A percentile compares a stretch with the other conserved stretches of the same genome.
Conservation (phyloP, 495 filamentous ascomycete species). For the Aspergillus affinis region DNA sequence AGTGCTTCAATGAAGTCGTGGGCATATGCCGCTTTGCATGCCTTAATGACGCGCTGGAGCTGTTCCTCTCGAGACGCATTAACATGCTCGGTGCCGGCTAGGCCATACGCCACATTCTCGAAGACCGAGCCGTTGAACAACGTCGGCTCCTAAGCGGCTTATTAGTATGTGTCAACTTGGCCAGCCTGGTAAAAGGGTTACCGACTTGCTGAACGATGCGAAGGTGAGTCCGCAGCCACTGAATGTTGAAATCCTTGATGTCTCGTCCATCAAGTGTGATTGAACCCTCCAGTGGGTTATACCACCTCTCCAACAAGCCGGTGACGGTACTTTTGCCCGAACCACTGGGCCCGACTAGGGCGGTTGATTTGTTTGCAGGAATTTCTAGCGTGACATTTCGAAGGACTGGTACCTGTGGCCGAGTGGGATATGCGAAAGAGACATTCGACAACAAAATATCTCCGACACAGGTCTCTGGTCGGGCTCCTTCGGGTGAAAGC, state of each 20-base stretch:
- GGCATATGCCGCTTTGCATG: slow-evolving; percentile 64
- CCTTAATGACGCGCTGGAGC: slow-evolving; percentile 37
- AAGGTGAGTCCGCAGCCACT: slow-evolving; percentile 80
- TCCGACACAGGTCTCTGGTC: slow-evolving; percentile 20
- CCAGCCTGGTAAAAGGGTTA: neutral
- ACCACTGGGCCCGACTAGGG: slow-evolving; percentile 49
- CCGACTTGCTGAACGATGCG: slow-evolving; percentile 58
- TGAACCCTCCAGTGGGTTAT: slow-evolving; percentile 69
- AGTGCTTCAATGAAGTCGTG: slow-evolving; percentile 40
- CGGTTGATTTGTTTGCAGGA: slow-evolving; percentile 43
- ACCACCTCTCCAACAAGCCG: slow-evolving; percentile 81
- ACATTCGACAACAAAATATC: slow-evolving; percentile 42
- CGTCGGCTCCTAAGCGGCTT: slow-evolving; percentile 21
- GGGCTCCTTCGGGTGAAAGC: slow-evolving; percentile 20
- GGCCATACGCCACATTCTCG: slow-evolving; percentile 75
- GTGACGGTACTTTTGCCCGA: slow-evolving; percentile 84
- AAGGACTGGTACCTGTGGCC: slow-evolving; percentile 50
- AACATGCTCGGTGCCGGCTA: slow-evolving; percentile 64
- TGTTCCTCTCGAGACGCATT: slow-evolving; percentile 50
- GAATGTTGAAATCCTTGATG: slow-evolving; percentile 69
- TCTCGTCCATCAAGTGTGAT: slow-evolving; percentile 74
- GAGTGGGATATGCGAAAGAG: slow-evolving; percentile 53
- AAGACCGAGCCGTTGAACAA: slow-evolving; percentile 74
- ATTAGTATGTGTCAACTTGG: neutral
- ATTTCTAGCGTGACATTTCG: slow-evolving; percentile 47